A percentile compares a stretch with the other conserved stretches of the same genome.
These are phyloP conservation scores for Antrodiella citrinella DNA, from an alignment of 768 basidiomycete species.

Conservation along the genomic window DNA sequence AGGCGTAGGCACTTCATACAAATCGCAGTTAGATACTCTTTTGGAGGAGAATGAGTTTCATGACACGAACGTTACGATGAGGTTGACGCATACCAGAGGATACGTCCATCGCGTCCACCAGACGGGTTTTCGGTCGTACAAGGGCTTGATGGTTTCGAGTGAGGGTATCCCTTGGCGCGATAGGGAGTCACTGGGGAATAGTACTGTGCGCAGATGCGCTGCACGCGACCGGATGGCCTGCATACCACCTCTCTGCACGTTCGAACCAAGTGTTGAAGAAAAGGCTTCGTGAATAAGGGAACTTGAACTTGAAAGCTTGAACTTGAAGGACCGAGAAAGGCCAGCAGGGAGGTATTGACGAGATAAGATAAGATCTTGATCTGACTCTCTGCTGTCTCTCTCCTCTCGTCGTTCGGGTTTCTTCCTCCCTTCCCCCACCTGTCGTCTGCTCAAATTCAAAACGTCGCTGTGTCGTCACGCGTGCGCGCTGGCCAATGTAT, in stretches of 20 bases:
- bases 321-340: too few species aligned
- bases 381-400: background rate
- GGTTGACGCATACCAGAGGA: background rate
- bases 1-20: background rate
- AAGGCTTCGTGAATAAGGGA: too few species aligned
- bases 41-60: background rate
- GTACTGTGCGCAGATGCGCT: background rate
- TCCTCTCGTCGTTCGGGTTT: background rate
- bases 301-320: too few species aligned
- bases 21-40: background rate
- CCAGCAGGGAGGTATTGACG: too few species aligned
- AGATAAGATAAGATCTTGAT: too few species aligned
- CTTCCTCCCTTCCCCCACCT: background rate
- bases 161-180: background rate
- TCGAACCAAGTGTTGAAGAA: too few species aligned
- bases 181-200: background rate
- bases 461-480: background rate
- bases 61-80: background rate
- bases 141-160: background rate
- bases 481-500: background rate
- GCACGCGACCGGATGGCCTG: background rate
- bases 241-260: background rate
- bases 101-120: background rate
- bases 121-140: background rate
- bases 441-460: background rate